Evolutionary conservation across 306 rosid species (phyloP).

Genomic region (Biancaea sappan): DNA sequence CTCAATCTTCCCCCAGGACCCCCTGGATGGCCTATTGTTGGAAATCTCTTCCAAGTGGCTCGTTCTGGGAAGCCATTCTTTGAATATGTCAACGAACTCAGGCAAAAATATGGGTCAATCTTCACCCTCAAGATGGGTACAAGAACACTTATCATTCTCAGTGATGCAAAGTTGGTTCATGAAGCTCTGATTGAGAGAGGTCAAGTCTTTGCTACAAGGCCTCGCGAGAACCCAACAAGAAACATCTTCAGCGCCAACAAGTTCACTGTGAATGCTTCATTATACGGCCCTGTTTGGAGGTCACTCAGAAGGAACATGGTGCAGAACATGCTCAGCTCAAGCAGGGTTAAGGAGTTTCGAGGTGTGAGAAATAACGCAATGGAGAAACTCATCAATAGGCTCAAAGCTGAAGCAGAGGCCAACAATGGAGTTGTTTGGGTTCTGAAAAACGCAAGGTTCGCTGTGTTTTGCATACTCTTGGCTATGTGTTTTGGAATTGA

Average conservation of each 20-base stretch:
- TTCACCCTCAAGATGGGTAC: slow-evolving; percentile 89
- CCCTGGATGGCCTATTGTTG: slow-evolving; percentile 93
- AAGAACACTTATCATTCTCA: slow-evolving; percentile 65
- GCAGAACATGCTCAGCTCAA: slow-evolving; percentile 91
- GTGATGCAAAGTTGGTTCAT: slow-evolving; percentile 63
- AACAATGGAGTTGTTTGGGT: slow-evolving; percentile 66
- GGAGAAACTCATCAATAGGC: slow-evolving; percentile 60
- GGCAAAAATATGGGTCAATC: slow-evolving; percentile 61
- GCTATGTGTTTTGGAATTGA: slow-evolving; percentile 91
- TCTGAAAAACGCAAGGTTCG: slow-evolving; percentile 72
- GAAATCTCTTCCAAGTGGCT: slow-evolving; percentile 83
- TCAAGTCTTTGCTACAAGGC: slow-evolving; percentile 57
- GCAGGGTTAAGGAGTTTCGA: slow-evolving; percentile 67
- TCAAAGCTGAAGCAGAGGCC: slow-evolving; percentile 60
- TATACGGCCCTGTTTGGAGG: slow-evolving; percentile 84
- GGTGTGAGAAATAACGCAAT: slow-evolving; percentile 65
- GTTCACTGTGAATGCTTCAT: slow-evolving; percentile 80
- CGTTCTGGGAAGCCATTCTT: slow-evolving; percentile 73
- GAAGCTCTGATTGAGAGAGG: slow-evolving; percentile 83
- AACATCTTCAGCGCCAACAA: slow-evolving; percentile 82
- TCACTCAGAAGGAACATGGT: slow-evolving; percentile 85
- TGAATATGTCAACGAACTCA: slow-evolving; percentile 47
- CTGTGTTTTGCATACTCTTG: slow-evolving; percentile 75
- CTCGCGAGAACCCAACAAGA: slow-evolving; percentile 79
- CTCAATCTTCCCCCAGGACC: slow-evolving; percentile 86